These are phyloP conservation scores for Colletotrichum chrysophilum DNA, from an alignment of 2,329 filamentous ascomycete species.

Conservation along the genomic window DNA sequence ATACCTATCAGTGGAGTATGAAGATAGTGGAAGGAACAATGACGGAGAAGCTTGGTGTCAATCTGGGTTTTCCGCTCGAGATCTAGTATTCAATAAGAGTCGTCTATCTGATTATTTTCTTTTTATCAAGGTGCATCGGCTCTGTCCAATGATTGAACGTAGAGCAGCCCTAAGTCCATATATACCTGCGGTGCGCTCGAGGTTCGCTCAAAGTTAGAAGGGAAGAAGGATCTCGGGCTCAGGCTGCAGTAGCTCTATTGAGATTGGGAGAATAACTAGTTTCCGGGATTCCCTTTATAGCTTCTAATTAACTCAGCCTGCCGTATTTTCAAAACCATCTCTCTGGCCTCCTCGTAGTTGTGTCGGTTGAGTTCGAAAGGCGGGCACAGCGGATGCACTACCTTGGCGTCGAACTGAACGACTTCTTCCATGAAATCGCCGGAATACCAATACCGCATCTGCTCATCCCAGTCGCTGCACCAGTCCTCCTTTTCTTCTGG, in stretches of 20 bases:
- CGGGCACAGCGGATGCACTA: neutral
- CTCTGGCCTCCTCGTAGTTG: neutral
- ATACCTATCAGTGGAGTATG: neutral
- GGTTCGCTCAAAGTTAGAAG: neutral
- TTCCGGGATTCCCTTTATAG: accelerated
- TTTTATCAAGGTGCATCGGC: neutral
- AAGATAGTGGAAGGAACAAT: neutral
- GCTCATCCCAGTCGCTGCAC: neutral
- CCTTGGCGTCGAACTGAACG: neutral
- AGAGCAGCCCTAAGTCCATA: neutral
- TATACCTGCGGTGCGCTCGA: neutral
- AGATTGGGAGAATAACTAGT: neutral
- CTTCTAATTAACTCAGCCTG: neutral
- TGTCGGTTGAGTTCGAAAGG: neutral
- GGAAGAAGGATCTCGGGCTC: neutral
- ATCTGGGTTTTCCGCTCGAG: neutral
- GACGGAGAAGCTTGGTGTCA: neutral
- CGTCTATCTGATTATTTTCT: neutral
- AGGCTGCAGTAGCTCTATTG: neutral
- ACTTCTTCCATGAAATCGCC: neutral
- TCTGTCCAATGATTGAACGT: neutral
- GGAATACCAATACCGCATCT: neutral
- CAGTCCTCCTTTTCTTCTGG: neutral
- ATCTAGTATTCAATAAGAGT: neutral
- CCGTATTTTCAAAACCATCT: neutral